Conservation (phyloP, 805 yeast species). For the Saccharomycodes ludwigii region DNA sequence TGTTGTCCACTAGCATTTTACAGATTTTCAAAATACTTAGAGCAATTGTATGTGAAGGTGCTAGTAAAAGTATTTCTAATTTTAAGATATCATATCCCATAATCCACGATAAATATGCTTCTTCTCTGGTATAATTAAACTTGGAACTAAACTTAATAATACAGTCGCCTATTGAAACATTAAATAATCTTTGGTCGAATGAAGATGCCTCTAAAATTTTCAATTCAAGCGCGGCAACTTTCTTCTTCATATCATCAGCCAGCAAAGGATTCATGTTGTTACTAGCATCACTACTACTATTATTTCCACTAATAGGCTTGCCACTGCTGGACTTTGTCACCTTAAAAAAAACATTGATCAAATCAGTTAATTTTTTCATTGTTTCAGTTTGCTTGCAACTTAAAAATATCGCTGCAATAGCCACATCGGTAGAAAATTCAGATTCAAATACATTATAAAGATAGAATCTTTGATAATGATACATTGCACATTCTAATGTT, state of each 20-base stretch:
- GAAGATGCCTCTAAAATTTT: conserved; percentile 63
- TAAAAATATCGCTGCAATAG: conserved; percentile 53
- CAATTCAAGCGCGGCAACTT: conserved; percentile 51
- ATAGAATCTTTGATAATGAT: conserved; percentile 59
- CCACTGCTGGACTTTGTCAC: no score
- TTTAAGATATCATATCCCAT: conserved; percentile 61
- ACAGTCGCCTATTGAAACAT: not conserved
- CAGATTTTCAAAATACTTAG: conserved; percentile 55
- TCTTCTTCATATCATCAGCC: no score
- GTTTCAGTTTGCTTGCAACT: conserved; percentile 78
- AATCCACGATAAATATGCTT: conserved; percentile 53
- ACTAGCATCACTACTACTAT: no score
- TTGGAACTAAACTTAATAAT: not conserved
- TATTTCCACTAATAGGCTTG: no score
- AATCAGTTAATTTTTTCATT: conserved; percentile 58
- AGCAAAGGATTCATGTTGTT: no score
- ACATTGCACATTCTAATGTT: conserved; percentile 58
- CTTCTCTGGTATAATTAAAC: conserved; percentile 6
- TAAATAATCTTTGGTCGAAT: conserved; percentile 63
- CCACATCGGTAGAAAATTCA: conserved; percentile 46
- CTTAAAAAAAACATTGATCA: no score
- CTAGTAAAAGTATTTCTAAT: conserved; percentile 53
- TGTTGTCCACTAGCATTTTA: conserved; percentile 29
- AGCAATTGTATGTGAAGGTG: conserved; percentile 70
- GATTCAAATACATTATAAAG: conserved; percentile 51